Base-by-base conservation (phyloP, 2,329 filamentous ascomycete species). In the Coniochaeta prunicola region DNA sequence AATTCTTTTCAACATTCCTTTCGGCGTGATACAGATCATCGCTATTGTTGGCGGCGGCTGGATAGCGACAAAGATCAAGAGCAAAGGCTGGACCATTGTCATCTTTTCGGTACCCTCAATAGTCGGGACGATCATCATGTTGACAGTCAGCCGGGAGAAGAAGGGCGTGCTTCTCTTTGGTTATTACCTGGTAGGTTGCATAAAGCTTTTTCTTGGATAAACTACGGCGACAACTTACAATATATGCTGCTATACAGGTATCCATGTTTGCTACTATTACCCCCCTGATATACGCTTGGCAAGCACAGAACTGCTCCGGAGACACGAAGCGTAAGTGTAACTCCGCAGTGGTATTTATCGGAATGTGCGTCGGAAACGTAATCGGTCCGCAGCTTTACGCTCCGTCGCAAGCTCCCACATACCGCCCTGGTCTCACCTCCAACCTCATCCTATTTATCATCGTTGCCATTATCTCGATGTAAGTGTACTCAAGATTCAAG, bases 321-420 rank as follows among this genome's bases (percentile, higher is more conserved):
- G 84, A 88, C 60, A 89, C 86, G 0, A 89, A 89, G 68, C 80
- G 84, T 61, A 88, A 88, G 66, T 78, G 83, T 2, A 86, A 81
- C 0, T 87, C 84, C 0, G 83, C 76, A 1, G 77, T 84, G 15
- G 71, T 87, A 3, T 85, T 88, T 62, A 75, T 87, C 28, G 84
- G 84, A 7, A 80, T 83, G 63, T 84, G 81, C 56, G 79, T 80
- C 1, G 85, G 85, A 8, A 88, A 88, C 63, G 48, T 58, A 13
- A 30, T 81, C 6, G 45, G 85, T 0, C 85, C 85, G 0, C 80
- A 83, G 58, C 71, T 88, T 1, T 88, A 85, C 71, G 83, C 78
- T 26, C 80, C 82, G 0, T 75, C 74, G 2, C 83, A 88, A 64
- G 80, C 79, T 33, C 85, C 85, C 0, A 69, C 77, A 2, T 88